Conservation (phyloP, 768 basidiomycete species). For the Solioccasus polychromus region DNA sequence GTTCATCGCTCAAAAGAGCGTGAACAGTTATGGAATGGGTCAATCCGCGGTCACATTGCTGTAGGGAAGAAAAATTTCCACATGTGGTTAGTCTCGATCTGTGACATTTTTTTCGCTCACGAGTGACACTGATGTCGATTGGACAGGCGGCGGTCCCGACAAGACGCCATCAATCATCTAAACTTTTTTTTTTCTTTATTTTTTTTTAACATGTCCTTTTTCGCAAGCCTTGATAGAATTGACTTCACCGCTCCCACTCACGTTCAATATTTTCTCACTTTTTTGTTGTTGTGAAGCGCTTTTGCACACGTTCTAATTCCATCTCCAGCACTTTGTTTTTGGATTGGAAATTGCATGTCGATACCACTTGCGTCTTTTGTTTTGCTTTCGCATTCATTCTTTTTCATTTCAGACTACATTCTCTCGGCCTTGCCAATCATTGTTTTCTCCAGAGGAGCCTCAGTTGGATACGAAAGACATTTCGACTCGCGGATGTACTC, state of each 20-base stretch:
- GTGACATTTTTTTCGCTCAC: neutral
- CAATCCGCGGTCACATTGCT: no score
- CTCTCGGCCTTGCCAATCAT: no score
- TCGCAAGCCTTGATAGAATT: neutral
- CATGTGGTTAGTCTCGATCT: constrained; percentile 3
- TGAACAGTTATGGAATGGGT: constrained; percentile 44
- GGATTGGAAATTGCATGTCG: constrained; percentile 6
- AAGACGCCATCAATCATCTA: neutral
- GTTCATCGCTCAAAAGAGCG: constrained; percentile 49
- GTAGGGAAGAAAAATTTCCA: neutral
- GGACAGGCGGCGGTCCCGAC: neutral
- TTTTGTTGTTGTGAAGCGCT: no score
- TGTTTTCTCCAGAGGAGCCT: neutral
- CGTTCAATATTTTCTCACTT: neutral
- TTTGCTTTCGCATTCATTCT: neutral
- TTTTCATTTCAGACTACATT: no score
- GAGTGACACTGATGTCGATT: constrained; percentile 1
- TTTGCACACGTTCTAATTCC: neutral
- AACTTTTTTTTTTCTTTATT: no score
- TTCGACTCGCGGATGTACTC: neutral
- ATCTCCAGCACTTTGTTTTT: no score
- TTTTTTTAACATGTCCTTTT: no score
- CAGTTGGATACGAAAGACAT: neutral
- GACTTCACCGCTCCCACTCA: neutral
- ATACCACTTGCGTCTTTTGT: constrained; percentile 14